phyloP scores from a whole-genome alignment of 2,329 filamentous ascomycete genomes.

The Pestalotiopsis sp. region DNA sequence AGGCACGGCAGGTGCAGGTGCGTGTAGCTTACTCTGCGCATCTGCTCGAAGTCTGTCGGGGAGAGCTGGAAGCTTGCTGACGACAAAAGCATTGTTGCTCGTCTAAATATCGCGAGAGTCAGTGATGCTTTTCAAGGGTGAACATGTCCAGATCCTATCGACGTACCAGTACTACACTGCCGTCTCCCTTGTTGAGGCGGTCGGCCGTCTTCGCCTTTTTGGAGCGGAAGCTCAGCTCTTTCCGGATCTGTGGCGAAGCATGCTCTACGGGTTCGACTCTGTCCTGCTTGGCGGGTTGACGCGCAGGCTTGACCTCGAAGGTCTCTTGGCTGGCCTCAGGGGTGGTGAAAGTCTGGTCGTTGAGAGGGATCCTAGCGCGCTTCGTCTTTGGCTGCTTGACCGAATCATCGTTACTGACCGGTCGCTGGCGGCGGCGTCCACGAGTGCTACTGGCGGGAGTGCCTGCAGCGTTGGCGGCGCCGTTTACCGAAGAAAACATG shows the following conservation, averaged over 20 bases:
- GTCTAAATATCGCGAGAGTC: conserved; percentile 53
- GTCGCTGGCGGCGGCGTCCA: conserved; percentile 63
- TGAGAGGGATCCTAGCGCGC: conserved; percentile 59
- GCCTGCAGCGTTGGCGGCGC: conserved; percentile 40
- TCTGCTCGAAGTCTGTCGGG: conserved; percentile 75
- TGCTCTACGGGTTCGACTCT: conserved; percentile 50
- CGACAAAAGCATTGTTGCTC: conserved; percentile 80
- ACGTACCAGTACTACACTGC: conserved; percentile 65
- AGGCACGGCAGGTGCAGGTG: background rate
- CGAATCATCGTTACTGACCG: conserved; percentile 55
- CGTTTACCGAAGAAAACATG: conserved; percentile 63
- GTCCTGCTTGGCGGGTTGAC: conserved; percentile 50
- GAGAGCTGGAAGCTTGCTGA: conserved; percentile 81
- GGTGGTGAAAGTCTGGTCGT: conserved; percentile 58
- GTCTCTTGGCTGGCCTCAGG: conserved; percentile 54
- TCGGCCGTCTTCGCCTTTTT: conserved; percentile 67
- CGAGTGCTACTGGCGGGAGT: conserved; percentile 56
- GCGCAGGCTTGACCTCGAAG: conserved; percentile 58
- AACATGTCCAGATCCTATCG: conserved; percentile 19
- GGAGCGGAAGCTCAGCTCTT: conserved; percentile 60
- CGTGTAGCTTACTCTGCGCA: conserved; percentile 57
- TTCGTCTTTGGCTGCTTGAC: conserved; percentile 64
- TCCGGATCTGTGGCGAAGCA: conserved; percentile 36
- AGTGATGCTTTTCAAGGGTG: background rate
- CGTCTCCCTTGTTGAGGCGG: conserved; percentile 66